A percentile compares a stretch with the other conserved stretches of the same genome.
Evolutionary conservation across 1,284 basidiomycete genomes (phyloP).

Genomic region (Melanopsichium pennsylvanicum): DNA sequence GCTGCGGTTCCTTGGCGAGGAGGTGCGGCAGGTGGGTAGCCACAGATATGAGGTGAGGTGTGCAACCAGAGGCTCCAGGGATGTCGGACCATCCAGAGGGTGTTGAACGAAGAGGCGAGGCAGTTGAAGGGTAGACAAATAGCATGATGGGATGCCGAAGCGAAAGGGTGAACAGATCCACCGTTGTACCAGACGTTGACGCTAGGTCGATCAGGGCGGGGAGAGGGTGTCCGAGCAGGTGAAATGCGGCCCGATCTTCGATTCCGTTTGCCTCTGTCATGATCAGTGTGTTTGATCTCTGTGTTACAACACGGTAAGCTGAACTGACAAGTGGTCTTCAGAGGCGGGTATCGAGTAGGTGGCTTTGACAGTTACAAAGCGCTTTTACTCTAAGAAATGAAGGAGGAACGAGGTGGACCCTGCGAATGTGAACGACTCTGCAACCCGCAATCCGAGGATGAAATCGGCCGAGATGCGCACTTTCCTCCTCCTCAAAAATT

Average conservation of each 20-base stretch:
- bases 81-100: constrained; percentile 31
- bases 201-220: constrained; percentile 53
- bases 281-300: not conserved
- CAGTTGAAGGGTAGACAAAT: constrained; percentile 44
- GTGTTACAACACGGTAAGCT: too few species aligned
- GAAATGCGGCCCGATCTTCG: constrained; percentile 47
- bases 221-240: constrained; percentile 60
- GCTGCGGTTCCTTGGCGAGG: constrained; percentile 28
- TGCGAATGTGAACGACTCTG: too few species aligned
- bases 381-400: too few species aligned
- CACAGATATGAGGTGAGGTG: constrained; percentile 40
- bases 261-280: not conserved
- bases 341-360: too few species aligned
- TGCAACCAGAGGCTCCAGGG: constrained; percentile 34
- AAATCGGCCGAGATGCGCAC: constrained; percentile 11
- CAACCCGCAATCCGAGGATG: too few species aligned
- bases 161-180: constrained; percentile 60
- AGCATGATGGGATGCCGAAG: constrained; percentile 54
- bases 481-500: not conserved
- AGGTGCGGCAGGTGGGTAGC: constrained; percentile 20
- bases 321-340: too few species aligned
- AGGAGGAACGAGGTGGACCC: constrained; percentile 10
- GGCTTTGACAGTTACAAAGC: too few species aligned
- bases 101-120: constrained; percentile 9
- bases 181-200: constrained; percentile 35